A percentile compares a stretch with the other conserved stretches of the same genome.
Evolutionary conservation across 345 rosid species (phyloP).

Genomic region (Dipteronia dyeriana): DNA sequence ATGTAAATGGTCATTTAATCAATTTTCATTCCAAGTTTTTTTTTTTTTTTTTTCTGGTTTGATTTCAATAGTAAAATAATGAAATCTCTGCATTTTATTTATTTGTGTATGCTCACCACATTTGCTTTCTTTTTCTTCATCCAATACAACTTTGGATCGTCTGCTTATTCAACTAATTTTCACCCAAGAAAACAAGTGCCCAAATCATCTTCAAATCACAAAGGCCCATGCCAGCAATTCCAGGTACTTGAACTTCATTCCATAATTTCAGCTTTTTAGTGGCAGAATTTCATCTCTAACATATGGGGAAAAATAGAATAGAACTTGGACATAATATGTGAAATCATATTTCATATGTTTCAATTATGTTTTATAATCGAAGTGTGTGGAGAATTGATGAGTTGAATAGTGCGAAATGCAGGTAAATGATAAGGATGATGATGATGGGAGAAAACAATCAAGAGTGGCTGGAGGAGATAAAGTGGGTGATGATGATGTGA

Average conservation of each 20-base stretch:
- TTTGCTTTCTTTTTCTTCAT: slow-evolving; percentile 21
- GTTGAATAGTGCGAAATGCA: slow-evolving; percentile 18
- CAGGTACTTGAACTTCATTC: slow-evolving; percentile 29
- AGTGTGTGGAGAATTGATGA: not conserved
- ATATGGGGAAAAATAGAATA: too few relatives aligned
- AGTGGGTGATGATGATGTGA: slow-evolving; percentile 16
- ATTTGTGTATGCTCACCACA: slow-evolving; percentile 23
- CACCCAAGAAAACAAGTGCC: slow-evolving; percentile 13
- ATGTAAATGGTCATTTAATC: not conserved
- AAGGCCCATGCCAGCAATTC: not conserved
- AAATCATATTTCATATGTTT: too few relatives aligned
- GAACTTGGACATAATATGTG: too few relatives aligned
- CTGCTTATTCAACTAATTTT: slow-evolving; percentile 24
- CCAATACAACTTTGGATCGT: slow-evolving; percentile 5
- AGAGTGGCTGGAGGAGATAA: not conserved
- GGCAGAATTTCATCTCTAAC: too few relatives aligned
- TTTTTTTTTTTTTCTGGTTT: too few relatives aligned
- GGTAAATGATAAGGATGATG: slow-evolving; percentile 32
- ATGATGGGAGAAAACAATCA: slow-evolving; percentile 17
- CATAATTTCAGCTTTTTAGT: too few relatives aligned
- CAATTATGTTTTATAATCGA: too few relatives aligned
- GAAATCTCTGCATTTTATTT: slow-evolving; percentile 27
- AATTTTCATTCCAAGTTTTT: not conserved
- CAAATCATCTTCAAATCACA: slow-evolving; percentile 16
- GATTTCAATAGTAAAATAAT: slow-evolving; percentile 18